Evolutionary conservation across 1,139 yeast genomes (phyloP).

Genomic region (Blastobotrys illinoisensis): DNA sequence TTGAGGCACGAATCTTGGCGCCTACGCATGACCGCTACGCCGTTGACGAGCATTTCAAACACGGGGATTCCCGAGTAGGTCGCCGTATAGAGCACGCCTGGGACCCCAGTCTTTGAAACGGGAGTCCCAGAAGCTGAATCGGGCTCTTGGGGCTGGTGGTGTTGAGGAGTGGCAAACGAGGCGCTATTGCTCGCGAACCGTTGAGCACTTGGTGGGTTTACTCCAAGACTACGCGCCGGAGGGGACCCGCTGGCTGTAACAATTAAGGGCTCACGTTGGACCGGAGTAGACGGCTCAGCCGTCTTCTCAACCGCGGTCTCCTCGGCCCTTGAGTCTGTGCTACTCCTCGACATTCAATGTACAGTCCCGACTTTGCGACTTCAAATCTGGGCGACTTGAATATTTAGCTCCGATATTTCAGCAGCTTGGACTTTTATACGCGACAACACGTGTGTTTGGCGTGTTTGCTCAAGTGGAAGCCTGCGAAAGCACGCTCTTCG

Average conservation of each 20-base stretch:
- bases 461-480: too few relatives aligned
- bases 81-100: slow-evolving; percentile 18
- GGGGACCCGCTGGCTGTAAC: background rate
- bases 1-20: slow-evolving; percentile 76
- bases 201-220: background rate
- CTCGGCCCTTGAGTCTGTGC: background rate
- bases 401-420: too few relatives aligned
- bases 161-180: background rate
- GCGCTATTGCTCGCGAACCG: background rate
- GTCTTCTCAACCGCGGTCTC: background rate
- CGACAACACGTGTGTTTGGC: too few relatives aligned
- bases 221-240: background rate
- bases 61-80: slow-evolving; percentile 48
- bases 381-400: too few relatives aligned
- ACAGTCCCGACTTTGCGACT: too few relatives aligned
- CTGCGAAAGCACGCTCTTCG: background rate
- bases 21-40: slow-evolving; percentile 81
- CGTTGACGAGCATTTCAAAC: slow-evolving; percentile 71
- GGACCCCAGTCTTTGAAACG: background rate
- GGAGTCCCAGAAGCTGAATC: background rate
- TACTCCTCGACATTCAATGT: background rate
- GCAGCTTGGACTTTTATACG: too few relatives aligned
- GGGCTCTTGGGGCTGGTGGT: background rate
- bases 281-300: background rate
- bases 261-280: background rate